phyloP scores from a whole-genome alignment of 1,284 basidiomycete species.

The Cutaneotrichosporon sp. region DNA sequence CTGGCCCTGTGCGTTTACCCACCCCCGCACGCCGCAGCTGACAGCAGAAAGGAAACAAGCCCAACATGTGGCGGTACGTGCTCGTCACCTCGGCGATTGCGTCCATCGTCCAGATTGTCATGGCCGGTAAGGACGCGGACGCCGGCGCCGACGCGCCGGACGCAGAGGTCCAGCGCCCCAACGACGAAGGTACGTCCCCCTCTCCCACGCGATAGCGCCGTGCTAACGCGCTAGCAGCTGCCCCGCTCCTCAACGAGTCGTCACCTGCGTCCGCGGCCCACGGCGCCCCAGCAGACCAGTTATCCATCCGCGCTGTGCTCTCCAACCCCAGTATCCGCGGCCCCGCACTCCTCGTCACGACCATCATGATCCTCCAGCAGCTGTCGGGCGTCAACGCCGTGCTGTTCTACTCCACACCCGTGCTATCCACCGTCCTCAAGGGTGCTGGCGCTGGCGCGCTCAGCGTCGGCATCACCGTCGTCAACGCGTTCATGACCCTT shows the following conservation, averaged over 20 bases:
- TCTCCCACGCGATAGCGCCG: not conserved
- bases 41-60: conserved; percentile 37
- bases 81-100: conserved; percentile 61
- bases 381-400: conserved; percentile 76
- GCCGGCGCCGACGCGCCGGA: not conserved
- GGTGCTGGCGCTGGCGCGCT: conserved; percentile 60
- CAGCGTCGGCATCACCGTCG: conserved; percentile 53
- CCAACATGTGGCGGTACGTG: conserved; percentile 64
- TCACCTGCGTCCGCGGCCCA: not conserved
- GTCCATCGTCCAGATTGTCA: conserved; percentile 58
- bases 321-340: conserved; percentile 57
- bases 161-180: not conserved
- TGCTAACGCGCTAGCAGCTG: conserved; percentile 19
- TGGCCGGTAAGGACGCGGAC: conserved; percentile 3
- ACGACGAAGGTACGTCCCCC: conserved; percentile 4
- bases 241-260: conserved; percentile 21
- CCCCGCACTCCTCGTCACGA: conserved; percentile 64
- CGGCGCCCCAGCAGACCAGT: conserved; percentile 45
- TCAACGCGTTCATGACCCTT: conserved; percentile 75
- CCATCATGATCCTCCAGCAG: conserved; percentile 73
- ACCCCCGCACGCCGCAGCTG: not conserved
- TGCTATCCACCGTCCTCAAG: conserved; percentile 70
- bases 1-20: conserved; percentile 33
- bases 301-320: conserved; percentile 45
- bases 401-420: conserved; percentile 82